Percentiles rank a stretch among this genome's conserved stretches.
phyloP scores from a whole-genome alignment of 1,284 basidiomycete genomes.

The Fereydounia khargensis region DNA sequence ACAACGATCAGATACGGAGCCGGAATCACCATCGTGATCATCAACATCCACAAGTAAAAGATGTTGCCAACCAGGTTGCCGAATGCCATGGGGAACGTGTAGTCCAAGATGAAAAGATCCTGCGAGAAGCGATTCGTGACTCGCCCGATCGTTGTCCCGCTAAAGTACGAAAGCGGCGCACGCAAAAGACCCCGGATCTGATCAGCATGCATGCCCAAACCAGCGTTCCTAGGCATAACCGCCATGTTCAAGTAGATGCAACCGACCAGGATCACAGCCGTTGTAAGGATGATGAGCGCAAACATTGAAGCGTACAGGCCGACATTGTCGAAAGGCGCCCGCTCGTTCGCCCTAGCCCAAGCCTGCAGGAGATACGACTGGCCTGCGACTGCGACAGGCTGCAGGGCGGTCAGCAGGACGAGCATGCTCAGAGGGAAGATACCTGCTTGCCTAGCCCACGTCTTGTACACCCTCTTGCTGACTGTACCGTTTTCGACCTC shows the following conservation, averaged over 20 bases:
- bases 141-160: constrained; percentile 24
- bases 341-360: constrained; percentile 17
- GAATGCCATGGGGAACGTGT: constrained; percentile 11
- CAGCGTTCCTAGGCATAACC: constrained; percentile 9
- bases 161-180: constrained; percentile 33
- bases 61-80: constrained; percentile 8
- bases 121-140: constrained; percentile 46
- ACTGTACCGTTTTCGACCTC: too few relatives aligned
- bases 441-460: background rate
- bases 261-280: background rate
- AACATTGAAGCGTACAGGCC: constrained; percentile 2
- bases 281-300: background rate
- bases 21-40: constrained; percentile 25
- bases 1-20: constrained; percentile 29
- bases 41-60: constrained; percentile 4
- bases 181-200: constrained; percentile 20
- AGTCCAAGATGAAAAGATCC: constrained; percentile 36
- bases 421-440: too few relatives aligned
- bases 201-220: constrained; percentile 14
- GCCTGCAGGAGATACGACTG: constrained; percentile 18
- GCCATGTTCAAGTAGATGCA: background rate
- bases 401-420: background rate
- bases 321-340: constrained; percentile 10
- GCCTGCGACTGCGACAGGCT: background rate
- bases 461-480: too few relatives aligned